These are phyloP conservation scores for Sporobolomyces phaffii DNA, from an alignment of 768 basidiomycete genomes.

Conservation along the genomic window DNA sequence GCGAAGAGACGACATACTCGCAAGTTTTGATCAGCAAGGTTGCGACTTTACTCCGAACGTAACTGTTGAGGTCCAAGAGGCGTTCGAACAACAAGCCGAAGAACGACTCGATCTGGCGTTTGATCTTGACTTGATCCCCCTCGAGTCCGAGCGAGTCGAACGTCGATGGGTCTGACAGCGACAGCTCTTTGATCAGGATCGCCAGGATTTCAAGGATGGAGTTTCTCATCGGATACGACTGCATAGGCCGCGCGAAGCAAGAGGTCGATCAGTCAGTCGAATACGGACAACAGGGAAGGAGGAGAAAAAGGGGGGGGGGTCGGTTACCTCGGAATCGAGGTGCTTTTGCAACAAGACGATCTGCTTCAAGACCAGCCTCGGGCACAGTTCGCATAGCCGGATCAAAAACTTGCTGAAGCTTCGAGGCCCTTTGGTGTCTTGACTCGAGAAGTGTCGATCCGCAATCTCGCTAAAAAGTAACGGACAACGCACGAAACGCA, in stretches of 20 bases:
- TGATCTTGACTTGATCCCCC: slow-evolving; percentile 37
- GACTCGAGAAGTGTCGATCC: slow-evolving; percentile 64
- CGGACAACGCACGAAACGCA: no score
- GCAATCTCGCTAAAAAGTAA: slow-evolving; percentile 66
- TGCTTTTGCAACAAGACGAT: slow-evolving; percentile 76
- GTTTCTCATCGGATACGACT: slow-evolving; percentile 96
- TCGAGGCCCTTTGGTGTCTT: slow-evolving; percentile 80
- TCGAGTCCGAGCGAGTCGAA: slow-evolving; percentile 40
- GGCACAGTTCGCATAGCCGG: slow-evolving; percentile 69
- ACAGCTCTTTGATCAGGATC: slow-evolving; percentile 72
- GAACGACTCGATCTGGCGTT: slow-evolving; percentile 63
- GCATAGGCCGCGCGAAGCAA: background rate
- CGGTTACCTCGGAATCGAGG: slow-evolving; percentile 77
- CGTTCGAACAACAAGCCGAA: slow-evolving; percentile 80
- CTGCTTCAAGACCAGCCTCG: slow-evolving; percentile 78
- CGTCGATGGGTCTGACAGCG: slow-evolving; percentile 54
- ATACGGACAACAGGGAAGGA: slow-evolving; percentile 2
- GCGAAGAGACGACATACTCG: slow-evolving; percentile 51
- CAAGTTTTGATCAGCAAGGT: slow-evolving; percentile 68
- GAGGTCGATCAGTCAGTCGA: no score
- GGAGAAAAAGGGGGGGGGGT: background rate
- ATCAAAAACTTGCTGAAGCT: slow-evolving; percentile 79
- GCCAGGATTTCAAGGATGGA: slow-evolving; percentile 88
- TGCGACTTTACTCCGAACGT: slow-evolving; percentile 85
- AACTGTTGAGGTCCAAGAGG: slow-evolving; percentile 79